phyloP scores from a whole-genome alignment of 2,329 filamentous ascomycete species.

The Neopestalotiopsis sp. region DNA sequence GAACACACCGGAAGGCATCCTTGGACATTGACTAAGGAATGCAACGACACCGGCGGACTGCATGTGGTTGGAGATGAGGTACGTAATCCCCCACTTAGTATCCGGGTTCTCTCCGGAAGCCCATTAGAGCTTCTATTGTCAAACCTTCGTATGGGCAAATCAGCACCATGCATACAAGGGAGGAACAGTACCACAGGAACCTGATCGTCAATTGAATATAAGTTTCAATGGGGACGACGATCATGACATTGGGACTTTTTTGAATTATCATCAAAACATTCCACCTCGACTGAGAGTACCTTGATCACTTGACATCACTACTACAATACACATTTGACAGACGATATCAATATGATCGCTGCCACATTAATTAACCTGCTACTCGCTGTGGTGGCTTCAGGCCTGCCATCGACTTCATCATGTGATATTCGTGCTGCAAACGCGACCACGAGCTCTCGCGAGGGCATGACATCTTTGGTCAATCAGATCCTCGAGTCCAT shows the following conservation, averaged over 20 bases:
- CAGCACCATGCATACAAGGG: no score
- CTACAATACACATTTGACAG: not conserved
- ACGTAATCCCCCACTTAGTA: not conserved
- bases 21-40: no score
- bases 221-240: no score
- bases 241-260: no score
- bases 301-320: not conserved
- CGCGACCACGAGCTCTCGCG: not conserved
- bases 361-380: not conserved
- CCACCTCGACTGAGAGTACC: no score
- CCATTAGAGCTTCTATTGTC: not conserved
- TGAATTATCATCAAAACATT: no score
- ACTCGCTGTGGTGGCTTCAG: not conserved
- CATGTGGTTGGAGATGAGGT: not conserved
- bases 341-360: not conserved
- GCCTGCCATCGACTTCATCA: not conserved
- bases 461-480: conserved; percentile 10
- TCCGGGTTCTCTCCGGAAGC: not conserved
- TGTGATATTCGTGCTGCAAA: not conserved
- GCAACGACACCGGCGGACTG: no score
- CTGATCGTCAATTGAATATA: no score
- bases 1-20: no score
- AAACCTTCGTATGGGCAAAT: not conserved
- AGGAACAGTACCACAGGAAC: no score
- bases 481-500: conserved; percentile 13